Evolutionary conservation across 1,284 basidiomycete species (phyloP), one percentile per base, ranked within the genome.

Genomic region (Melampsora larici-populina): DNA sequence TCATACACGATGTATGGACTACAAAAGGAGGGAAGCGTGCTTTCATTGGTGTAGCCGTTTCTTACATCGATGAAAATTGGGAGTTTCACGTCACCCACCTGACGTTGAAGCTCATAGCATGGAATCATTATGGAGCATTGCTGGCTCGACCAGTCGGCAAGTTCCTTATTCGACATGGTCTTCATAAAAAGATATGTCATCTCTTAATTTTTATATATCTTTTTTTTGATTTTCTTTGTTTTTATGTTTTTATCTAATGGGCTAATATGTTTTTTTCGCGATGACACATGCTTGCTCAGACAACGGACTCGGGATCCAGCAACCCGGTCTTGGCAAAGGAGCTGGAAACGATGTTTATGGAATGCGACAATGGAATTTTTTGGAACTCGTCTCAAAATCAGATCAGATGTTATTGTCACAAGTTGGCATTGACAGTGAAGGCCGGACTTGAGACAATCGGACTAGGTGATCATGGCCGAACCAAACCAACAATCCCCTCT

Each of bases 11-110:
- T 51, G 67, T 69, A 8, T 70, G 69, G 69, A 70, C 69, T 1
- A 70, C 69, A 8, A 70, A 62, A 70, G 69, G 69, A 15, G 62
- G 62, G 26, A 51, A 60, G 40, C 51, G 62, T 43, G 55, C 69
- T 40, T 60, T 70, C 17, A 13, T 62, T 29, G 69, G 69, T 0
- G 62, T 70, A 36, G 58, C 69, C 33, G 69, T 70, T 58, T 51
- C 69, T 62, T 70, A 60, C 62, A 33, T 70, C 0, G 62, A 51
- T 0, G 17, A 60, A 3, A 58, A 70, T 40, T 70, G 69, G 69
- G 0, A 3, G 1, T 70, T 70, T 70, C 24, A 60, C 5, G 29
- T 70, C 26, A n/a, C n/a, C n/a, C n/a, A n/a, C n/a, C n/a, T n/a
- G n/a, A n/a, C n/a, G n/a, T n/a, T n/a, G n/a, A n/a, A n/a, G n/a